phyloP scores from a whole-genome alignment of 2,329 filamentous ascomycete genomes.

The Nectriaceae sp. region DNA sequence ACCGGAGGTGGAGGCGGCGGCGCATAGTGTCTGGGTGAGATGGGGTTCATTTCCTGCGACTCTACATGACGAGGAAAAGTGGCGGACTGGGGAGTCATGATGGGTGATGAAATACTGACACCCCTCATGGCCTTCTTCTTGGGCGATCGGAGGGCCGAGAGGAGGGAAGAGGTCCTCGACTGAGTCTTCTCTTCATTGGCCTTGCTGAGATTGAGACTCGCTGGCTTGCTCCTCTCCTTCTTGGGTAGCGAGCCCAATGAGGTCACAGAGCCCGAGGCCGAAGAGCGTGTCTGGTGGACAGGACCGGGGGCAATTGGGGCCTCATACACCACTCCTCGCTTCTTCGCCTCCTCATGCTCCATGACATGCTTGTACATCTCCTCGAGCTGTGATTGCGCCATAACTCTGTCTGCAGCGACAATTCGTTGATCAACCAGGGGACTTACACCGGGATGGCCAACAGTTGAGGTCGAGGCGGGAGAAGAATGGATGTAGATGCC shows the following conservation, averaged over 20 bases:
- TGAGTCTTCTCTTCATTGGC: constrained; percentile 45
- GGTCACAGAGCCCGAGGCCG: constrained; percentile 16
- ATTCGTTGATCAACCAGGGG: constrained; percentile 76
- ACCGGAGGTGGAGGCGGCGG: constrained; percentile 59
- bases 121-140: constrained; percentile 53
- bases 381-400: constrained; percentile 82
- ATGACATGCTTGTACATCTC: constrained; percentile 90
- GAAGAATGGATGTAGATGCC: constrained; percentile 49
- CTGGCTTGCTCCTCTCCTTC: constrained; percentile 52
- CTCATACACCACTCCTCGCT: constrained; percentile 53
- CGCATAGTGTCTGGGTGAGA: constrained; percentile 60
- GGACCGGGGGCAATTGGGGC: constrained; percentile 37
- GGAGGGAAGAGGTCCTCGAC: constrained; percentile 59
- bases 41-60: constrained; percentile 57
- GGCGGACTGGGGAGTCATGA: constrained; percentile 63
- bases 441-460: constrained; percentile 59
- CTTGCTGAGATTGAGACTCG: constrained; percentile 47
- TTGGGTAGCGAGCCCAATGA: constrained; percentile 37
- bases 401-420: constrained; percentile 71
- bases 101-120: constrained; percentile 64
- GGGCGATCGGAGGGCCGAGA: constrained; percentile 64
- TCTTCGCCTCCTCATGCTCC: constrained; percentile 77
- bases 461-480: constrained; percentile 42
- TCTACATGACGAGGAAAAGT: constrained; percentile 56
- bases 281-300: constrained; percentile 20